Percentiles rank a stretch among this genome's conserved stretches.
Conservation (phyloP, 768 basidiomycete species). For the Panaeolus cyanescens region DNA sequence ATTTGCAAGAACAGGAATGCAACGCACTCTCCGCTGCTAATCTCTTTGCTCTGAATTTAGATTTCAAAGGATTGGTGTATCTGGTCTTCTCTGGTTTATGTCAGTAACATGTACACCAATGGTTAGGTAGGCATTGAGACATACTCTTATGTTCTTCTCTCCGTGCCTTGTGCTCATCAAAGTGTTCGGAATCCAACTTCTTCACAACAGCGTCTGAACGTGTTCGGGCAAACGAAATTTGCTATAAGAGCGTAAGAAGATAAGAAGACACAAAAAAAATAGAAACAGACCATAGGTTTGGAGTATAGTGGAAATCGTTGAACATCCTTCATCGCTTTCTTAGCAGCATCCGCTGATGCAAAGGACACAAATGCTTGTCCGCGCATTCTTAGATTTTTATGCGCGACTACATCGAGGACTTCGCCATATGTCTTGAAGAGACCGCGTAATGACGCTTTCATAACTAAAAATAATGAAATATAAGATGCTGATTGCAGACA, state of each 20-base stretch:
- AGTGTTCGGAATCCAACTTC: constrained; percentile 61
- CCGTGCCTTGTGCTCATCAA: constrained; percentile 74
- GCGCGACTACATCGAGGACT: constrained; percentile 94
- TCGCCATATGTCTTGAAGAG: constrained; percentile 94
- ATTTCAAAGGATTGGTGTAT: constrained; percentile 87
- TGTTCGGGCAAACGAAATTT: constrained; percentile 92
- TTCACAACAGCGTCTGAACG: constrained; percentile 91
- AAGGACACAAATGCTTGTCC: constrained; percentile 99
- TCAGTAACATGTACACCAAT: constrained; percentile 8
- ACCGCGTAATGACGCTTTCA: constrained; percentile 84
- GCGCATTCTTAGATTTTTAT: constrained; percentile 93
- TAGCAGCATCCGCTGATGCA: constrained; percentile 76
- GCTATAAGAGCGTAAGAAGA: constrained; percentile 44
- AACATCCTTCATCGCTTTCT: constrained; percentile 90
- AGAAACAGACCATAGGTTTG: constrained; percentile 83
- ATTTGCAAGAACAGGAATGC: constrained; percentile 3
- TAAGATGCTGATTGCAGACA: background rate
- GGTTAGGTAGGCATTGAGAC: constrained; percentile 20
- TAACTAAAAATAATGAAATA: constrained; percentile 47
- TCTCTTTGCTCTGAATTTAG: constrained; percentile 81
- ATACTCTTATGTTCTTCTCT: constrained; percentile 86
- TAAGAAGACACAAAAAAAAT: constrained; percentile 6
- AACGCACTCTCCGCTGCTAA: constrained; percentile 76
- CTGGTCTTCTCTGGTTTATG: constrained; percentile 65
- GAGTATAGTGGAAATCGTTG: constrained; percentile 93